These are phyloP conservation scores for Rhizomucor pusillus DNA, from an alignment of 371 early-diverging fungal genomes.

Conservation along the genomic window DNA sequence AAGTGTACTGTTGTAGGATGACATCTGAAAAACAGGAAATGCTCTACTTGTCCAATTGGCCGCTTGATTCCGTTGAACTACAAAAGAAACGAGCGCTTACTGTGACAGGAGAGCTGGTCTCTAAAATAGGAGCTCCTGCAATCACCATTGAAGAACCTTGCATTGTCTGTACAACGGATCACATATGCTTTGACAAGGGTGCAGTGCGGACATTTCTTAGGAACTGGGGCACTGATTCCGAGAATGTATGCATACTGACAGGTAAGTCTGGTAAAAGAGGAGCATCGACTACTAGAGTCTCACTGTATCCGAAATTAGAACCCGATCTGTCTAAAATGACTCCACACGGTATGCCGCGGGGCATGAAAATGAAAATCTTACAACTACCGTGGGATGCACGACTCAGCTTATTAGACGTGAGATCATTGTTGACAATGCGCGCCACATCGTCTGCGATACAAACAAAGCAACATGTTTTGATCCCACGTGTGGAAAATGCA, in stretches of 20 bases:
- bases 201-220: constrained; percentile 30
- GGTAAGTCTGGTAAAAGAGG: constrained; percentile 14
- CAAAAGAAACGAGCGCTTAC: constrained; percentile 43
- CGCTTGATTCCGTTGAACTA: constrained; percentile 54
- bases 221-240: constrained; percentile 23
- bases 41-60: constrained; percentile 55
- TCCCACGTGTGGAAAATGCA: no score
- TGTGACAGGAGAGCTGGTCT: constrained; percentile 35
- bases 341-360: constrained; percentile 10
- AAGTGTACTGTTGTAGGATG: constrained; percentile 61
- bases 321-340: constrained; percentile 13
- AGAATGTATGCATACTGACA: constrained; percentile 30
- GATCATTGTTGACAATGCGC: constrained; percentile 16
- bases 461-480: no score
- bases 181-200: constrained; percentile 22
- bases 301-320: no score
- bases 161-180: constrained; percentile 66
- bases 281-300: no score
- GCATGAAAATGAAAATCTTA: constrained; percentile 19
- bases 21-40: constrained; percentile 53
- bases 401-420: background rate
- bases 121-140: constrained; percentile 24
- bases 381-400: constrained; percentile 27
- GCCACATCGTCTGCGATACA: constrained; percentile 5
- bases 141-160: constrained; percentile 44